Evolutionary conservation across 2,329 filamentous ascomycete species (phyloP).

Genomic region (Aspergillus quadrilineatus): DNA sequence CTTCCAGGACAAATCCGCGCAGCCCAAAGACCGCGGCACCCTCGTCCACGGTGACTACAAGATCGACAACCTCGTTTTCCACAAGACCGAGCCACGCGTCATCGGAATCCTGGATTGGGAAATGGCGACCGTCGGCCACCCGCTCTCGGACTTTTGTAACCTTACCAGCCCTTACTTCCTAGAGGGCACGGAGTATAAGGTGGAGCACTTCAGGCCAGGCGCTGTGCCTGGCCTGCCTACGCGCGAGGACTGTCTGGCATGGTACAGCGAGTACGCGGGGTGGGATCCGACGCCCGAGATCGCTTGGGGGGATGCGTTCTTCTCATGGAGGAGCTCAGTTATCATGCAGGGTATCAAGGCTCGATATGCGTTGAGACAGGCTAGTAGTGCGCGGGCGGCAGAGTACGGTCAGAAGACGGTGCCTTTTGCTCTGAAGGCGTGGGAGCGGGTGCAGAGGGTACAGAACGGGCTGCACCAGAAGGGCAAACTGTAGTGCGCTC

Average conservation of each 20-base stretch:
- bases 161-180: slow-evolving; percentile 52
- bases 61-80: slow-evolving; percentile 86
- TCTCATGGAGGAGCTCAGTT: slow-evolving; percentile 58
- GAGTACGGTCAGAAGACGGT: slow-evolving; percentile 68
- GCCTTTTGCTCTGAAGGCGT: slow-evolving; percentile 75
- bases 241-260: slow-evolving; percentile 58
- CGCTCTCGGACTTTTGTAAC: slow-evolving; percentile 86
- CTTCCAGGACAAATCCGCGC: slow-evolving; percentile 66
- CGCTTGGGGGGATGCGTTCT: slow-evolving; percentile 65
- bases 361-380: slow-evolving; percentile 78
- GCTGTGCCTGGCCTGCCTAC: slow-evolving; percentile 66
- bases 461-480: slow-evolving; percentile 37
- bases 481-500: slow-evolving; percentile 44
- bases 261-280: slow-evolving; percentile 67
- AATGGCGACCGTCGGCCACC: slow-evolving; percentile 97
- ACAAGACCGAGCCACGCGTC: slow-evolving; percentile 80
- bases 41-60: slow-evolving; percentile 97
- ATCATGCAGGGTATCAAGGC: slow-evolving; percentile 91
- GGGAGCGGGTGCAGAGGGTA: slow-evolving; percentile 64
- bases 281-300: slow-evolving; percentile 65
- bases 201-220: slow-evolving; percentile 59
- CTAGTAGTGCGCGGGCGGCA: slow-evolving; percentile 78
- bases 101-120: slow-evolving; percentile 98
- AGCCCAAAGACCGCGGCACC: slow-evolving; percentile 74
- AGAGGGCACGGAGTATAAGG: slow-evolving; percentile 36